Evolutionary conservation across 2,329 filamentous ascomycete species (phyloP).

Genomic region (Leptodontidium sp.): DNA sequence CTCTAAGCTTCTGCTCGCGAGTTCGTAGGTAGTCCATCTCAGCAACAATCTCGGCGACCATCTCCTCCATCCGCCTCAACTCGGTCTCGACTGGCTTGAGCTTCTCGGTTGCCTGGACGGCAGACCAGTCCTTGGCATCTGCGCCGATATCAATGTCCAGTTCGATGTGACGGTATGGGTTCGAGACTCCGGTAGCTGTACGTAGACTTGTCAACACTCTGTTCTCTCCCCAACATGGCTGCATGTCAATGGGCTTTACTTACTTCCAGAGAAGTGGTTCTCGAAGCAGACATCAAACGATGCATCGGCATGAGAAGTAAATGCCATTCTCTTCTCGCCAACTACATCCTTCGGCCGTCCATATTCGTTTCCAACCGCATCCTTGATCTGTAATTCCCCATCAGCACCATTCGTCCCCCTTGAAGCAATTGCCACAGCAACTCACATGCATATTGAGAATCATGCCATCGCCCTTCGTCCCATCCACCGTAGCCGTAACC

Average conservation of each 20-base stretch:
- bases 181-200: conserved; percentile 35
- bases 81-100: conserved; percentile 97
- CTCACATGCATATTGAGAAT: conserved; percentile 91
- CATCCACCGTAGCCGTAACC: conserved; percentile 87
- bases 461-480: conserved; percentile 91
- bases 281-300: conserved; percentile 98
- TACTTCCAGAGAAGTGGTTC: conserved; percentile 78
- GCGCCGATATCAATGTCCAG: conserved; percentile 49
- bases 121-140: conserved; percentile 92
- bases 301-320: conserved; percentile 90
- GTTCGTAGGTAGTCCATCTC: conserved; percentile 96
- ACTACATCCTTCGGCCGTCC: conserved; percentile 88
- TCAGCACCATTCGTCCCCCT: conserved; percentile 22
- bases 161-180: conserved; percentile 69
- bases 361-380: conserved; percentile 96
- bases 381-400: conserved; percentile 74
- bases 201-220: conserved; percentile 18
- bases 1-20: conserved; percentile 93
- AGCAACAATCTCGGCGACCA: conserved; percentile 83
- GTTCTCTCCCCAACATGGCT: background rate
- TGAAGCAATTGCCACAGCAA: conserved; percentile 37
- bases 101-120: conserved; percentile 96
- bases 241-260: conserved; percentile 47
- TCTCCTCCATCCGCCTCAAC: conserved; percentile 89
- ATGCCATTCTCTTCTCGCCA: conserved; percentile 84